Evolutionary conservation across 148 eudicot genomes (phyloP).

Genomic region (Vaccinium corymbosum): DNA sequence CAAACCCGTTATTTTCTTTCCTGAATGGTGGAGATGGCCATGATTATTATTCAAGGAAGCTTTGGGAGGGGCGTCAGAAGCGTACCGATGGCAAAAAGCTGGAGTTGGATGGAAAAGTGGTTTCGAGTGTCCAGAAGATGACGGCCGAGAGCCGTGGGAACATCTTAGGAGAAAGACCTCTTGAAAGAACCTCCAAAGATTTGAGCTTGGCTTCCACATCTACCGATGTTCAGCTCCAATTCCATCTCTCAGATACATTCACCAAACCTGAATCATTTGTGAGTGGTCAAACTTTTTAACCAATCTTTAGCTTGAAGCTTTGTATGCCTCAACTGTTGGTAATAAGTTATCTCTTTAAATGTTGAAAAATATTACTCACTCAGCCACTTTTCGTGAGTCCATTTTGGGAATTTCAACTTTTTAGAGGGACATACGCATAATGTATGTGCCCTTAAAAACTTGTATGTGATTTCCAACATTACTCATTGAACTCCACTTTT

Average conservation of each 20-base stretch:
- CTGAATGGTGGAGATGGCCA: slow-evolving; percentile 82
- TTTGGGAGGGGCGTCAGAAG: slow-evolving; percentile 89
- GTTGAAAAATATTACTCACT: background rate
- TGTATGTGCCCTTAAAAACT: background rate
- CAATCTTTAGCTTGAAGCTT: background rate
- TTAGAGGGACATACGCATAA: background rate
- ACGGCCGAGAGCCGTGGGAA: slow-evolving; percentile 88
- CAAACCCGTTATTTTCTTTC: slow-evolving; percentile 76
- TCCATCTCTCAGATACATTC: slow-evolving; percentile 73
- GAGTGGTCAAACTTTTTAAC: slow-evolving; percentile 33
- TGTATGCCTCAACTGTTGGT: background rate
- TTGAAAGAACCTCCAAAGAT: slow-evolving; percentile 57
- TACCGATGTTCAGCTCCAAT: slow-evolving; percentile 38
- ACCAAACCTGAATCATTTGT: slow-evolving; percentile 75
- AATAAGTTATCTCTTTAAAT: background rate
- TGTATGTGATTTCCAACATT: background rate
- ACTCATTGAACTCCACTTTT: background rate
- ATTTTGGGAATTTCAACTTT: background rate
- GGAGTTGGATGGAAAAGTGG: slow-evolving; percentile 40
- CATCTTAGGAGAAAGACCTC: slow-evolving; percentile 79
- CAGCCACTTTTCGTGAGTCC: background rate
- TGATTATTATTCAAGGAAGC: slow-evolving; percentile 76
- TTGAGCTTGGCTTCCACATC: slow-evolving; percentile 29
- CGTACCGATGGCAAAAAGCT: slow-evolving; percentile 42
- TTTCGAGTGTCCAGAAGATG: slow-evolving; percentile 51